phyloP scores from a whole-genome alignment of 1,139 yeast species.

The Magnusiomyces fungicola region DNA sequence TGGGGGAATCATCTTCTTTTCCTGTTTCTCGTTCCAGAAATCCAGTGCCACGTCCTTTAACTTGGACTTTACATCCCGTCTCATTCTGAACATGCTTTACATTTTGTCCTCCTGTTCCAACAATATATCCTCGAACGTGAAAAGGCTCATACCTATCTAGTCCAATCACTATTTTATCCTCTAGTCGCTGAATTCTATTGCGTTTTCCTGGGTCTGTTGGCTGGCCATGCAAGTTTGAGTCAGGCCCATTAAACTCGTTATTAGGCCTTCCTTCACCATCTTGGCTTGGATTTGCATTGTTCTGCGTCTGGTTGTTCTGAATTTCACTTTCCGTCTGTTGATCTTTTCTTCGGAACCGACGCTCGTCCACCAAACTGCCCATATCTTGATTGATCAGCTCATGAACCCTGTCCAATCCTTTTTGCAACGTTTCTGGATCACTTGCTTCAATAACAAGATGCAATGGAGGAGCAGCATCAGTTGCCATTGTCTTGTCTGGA shows the following conservation, averaged over 20 bases:
- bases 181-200: no score
- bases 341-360: slow-evolving; percentile 25
- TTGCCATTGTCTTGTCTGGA: slow-evolving; percentile 33
- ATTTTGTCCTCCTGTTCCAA: slow-evolving; percentile 35
- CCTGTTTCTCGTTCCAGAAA: slow-evolving; percentile 31
- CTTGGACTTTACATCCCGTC: slow-evolving; percentile 32
- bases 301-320: no score
- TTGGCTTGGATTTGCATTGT: slow-evolving; percentile 6
- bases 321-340: slow-evolving; percentile 12
- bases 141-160: slow-evolving; percentile 21
- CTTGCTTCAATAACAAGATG: slow-evolving; percentile 31
- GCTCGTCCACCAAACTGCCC: slow-evolving; percentile 30
- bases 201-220: slow-evolving; percentile 2
- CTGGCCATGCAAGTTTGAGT: no score
- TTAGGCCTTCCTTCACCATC: no score
- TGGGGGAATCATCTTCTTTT: slow-evolving; percentile 30
- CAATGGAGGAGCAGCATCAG: slow-evolving; percentile 32
- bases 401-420: slow-evolving; percentile 29
- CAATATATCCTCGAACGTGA: slow-evolving; percentile 31
- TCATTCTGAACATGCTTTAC: slow-evolving; percentile 34
- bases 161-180: slow-evolving; percentile 26
- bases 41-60: slow-evolving; percentile 36
- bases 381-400: slow-evolving; percentile 30
- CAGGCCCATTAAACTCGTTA: no score
- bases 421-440: slow-evolving; percentile 26